These are phyloP conservation scores for Oryza longistaminata DNA, from an alignment of 176 grass and related monocot genomes.

Conservation along the genomic window DNA sequence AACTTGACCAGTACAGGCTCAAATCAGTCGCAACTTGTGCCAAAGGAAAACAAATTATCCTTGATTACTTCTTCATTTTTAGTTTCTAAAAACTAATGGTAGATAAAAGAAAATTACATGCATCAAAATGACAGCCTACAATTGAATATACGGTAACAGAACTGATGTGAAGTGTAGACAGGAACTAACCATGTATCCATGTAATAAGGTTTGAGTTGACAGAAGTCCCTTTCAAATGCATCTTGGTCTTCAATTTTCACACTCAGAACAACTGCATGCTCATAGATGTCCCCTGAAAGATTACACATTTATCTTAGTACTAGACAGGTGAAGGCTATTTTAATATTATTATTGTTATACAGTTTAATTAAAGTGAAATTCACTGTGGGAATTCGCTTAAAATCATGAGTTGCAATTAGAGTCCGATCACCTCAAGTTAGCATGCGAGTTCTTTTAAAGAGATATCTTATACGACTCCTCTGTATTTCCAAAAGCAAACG, in stretches of 20 bases:
- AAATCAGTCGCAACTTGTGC: not conserved
- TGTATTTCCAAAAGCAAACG: too few relatives aligned
- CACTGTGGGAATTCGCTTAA: too few relatives aligned
- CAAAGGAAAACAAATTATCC: not conserved
- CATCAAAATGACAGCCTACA: not conserved
- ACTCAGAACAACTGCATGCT: constrained; percentile 88
- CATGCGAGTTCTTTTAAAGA: too few relatives aligned
- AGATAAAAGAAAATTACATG: not conserved
- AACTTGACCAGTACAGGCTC: not conserved
- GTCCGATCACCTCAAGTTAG: too few relatives aligned
- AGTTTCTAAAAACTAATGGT: not conserved
- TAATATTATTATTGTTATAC: too few relatives aligned
- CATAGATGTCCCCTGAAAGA: constrained; percentile 88
- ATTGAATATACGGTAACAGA: constrained; percentile 4
- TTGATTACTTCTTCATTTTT: not conserved
- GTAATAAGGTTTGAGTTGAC: constrained; percentile 94
- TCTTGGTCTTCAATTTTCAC: constrained; percentile 97
- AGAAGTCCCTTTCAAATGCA: constrained; percentile 96
- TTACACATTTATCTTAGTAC: constrained; percentile 3
- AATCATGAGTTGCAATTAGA: too few relatives aligned
- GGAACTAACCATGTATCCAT: constrained; percentile 74
- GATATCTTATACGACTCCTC: too few relatives aligned
- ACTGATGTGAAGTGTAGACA: not conserved
- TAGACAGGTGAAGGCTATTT: too few relatives aligned
- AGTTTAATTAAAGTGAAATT: too few relatives aligned